Evolutionary conservation across 805 yeast species (phyloP), one percentile per base, ranked within the genome.

Genomic region (Blastobotrys mokoenaii): DNA sequence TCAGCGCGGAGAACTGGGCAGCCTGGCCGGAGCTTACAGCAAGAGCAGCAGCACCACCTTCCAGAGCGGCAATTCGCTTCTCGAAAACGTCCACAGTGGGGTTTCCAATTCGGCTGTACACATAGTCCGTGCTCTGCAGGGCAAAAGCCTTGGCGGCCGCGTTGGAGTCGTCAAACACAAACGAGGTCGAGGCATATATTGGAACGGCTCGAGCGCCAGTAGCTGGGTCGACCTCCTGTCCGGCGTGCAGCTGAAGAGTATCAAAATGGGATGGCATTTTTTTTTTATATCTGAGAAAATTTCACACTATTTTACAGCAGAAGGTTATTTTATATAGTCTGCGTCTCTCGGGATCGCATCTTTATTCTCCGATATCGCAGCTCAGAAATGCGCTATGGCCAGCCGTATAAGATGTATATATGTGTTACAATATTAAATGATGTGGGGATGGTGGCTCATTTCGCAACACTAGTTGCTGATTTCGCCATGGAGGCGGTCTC

Each of bases 1-100:
- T 74, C 62, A 88, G 71, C 16, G 96, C 95, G 48, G 84, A 62
- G 54, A 87, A 78, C 65, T 89, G 96, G 22, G 97, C 97, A 45
- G 97, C 90, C 69, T 89, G 96, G 51, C 98, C 98, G n/a, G 97
- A 88, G 17, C 95, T 66, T 20, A 83, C 82, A 5, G 96, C 94
- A 46, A 90, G 68, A 3, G 95, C 97, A 48, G 84, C 95, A 43
- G 80, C 81, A 60, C 97, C 98, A 47, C 84, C 82, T 68, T 90
- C 98, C 49, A 90, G 75, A 43, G 94, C 94, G 45, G 96, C 94
- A 49, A 90, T 74, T 69, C 98, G 77, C 63, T 84, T 78, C 68
- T 90, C 98, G 51, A 90, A 84, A 20, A 84, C 90, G 57, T 84
- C 95, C 47, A 75, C 82, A 49, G 98, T 90, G 51, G 98, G 98